Percentiles rank a stretch among this genome's conserved stretches.
Conservation (phyloP, 192 early-diverging fungal species). For the Umbelopsis sp. region DNA sequence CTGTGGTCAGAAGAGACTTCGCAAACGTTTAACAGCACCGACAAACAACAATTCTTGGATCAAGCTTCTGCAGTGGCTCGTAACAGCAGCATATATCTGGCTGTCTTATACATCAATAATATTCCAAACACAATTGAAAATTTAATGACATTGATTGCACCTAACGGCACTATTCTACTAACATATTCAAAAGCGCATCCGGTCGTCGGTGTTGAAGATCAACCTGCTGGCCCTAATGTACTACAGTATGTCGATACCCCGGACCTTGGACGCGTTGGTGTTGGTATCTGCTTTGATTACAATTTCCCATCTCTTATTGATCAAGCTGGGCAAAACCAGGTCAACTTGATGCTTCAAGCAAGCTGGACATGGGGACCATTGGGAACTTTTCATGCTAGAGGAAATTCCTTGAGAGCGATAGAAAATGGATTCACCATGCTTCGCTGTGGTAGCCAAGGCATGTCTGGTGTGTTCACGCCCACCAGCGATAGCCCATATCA, state of each 20-base stretch:
- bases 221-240: constrained; percentile 35
- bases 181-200: constrained; percentile 52
- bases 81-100: constrained; percentile 15
- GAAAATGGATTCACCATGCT: constrained; percentile 51
- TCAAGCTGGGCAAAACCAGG: constrained; percentile 43
- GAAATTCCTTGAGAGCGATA: constrained; percentile 43
- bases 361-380: constrained; percentile 53
- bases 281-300: constrained; percentile 51
- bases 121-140: constrained; percentile 34
- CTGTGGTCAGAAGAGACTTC: constrained; percentile 25
- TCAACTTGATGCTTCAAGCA: constrained; percentile 50
- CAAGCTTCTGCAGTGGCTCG: neutral
- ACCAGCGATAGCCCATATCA: constrained; percentile 18
- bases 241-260: constrained; percentile 39
- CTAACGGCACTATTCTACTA: constrained; percentile 32
- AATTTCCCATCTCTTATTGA: constrained; percentile 49
- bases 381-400: constrained; percentile 42
- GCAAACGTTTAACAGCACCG: neutral
- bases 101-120: neutral
- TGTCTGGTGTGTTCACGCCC: constrained; percentile 38
- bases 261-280: constrained; percentile 42
- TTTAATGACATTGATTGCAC: constrained; percentile 42
- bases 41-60: constrained; percentile 16
- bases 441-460: constrained; percentile 45
- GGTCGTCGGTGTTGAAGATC: constrained; percentile 44